phyloP scores from a whole-genome alignment of 2,329 filamentous ascomycete genomes.

The Aspergillus chevalieri region DNA sequence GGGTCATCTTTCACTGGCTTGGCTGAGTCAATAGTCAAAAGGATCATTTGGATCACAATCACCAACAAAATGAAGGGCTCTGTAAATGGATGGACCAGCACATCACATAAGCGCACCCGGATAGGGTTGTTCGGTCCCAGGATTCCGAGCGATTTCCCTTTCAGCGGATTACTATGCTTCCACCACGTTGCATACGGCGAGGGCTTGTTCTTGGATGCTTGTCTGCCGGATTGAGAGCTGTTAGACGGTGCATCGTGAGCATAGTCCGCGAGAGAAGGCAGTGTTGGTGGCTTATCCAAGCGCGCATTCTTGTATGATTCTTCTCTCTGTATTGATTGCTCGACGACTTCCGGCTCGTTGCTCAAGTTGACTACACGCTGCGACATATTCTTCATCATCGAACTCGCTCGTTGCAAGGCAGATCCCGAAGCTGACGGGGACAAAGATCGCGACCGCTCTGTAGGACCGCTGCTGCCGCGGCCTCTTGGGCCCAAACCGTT shows the following conservation, averaged over 20 bases:
- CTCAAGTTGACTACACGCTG: slow-evolving; percentile 97
- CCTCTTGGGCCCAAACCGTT: slow-evolving; percentile 48
- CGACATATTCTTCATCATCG: slow-evolving; percentile 80
- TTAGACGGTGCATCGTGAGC: slow-evolving; percentile 37
- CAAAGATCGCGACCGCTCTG: slow-evolving; percentile 47
- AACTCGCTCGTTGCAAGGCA: slow-evolving; percentile 63
- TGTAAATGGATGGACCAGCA: slow-evolving; percentile 78
- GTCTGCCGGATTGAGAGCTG: slow-evolving; percentile 23
- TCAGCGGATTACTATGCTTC: slow-evolving; percentile 64
- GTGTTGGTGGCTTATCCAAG: slow-evolving; percentile 47
- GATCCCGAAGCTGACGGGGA: slow-evolving; percentile 56
- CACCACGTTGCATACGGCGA: slow-evolving; percentile 39
- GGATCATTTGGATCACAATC: slow-evolving; percentile 78
- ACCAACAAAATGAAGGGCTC: slow-evolving; percentile 81
- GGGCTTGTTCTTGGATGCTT: slow-evolving; percentile 31
- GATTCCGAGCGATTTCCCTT: slow-evolving; percentile 77
- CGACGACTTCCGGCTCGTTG: slow-evolving; percentile 79
- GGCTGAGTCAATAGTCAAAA: slow-evolving; percentile 80
- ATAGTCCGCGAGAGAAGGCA: slow-evolving; percentile 44
- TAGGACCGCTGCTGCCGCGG: slow-evolving; percentile 51
- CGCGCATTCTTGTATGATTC: slow-evolving; percentile 46
- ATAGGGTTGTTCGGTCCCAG: slow-evolving; percentile 73
- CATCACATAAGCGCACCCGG: slow-evolving; percentile 68
- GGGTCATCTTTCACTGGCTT: slow-evolving; percentile 61
- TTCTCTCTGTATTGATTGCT: slow-evolving; percentile 62